phyloP scores from a whole-genome alignment of 495 filamentous ascomycete genomes.

The Tuber indicum region DNA sequence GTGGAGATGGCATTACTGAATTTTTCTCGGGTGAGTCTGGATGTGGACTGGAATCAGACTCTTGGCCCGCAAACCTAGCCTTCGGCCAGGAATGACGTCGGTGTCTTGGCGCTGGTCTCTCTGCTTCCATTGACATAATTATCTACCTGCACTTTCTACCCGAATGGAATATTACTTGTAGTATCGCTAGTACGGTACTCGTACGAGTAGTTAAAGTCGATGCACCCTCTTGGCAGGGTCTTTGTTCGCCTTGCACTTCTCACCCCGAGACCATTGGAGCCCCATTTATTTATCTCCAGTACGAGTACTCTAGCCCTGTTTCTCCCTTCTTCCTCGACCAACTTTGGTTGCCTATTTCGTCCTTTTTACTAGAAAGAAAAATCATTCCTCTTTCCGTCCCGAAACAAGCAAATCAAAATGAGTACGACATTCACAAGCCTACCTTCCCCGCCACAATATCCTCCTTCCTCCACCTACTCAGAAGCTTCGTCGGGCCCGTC shows the following conservation, averaged over 20 bases:
- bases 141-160: too few species aligned
- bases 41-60: not conserved
- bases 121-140: too few species aligned
- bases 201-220: not conserved
- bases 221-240: slow-evolving; percentile 19
- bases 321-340: not conserved
- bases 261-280: not conserved
- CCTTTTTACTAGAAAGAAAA: not conserved
- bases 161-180: too few species aligned
- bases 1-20: not conserved
- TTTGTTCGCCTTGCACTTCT: slow-evolving; percentile 7
- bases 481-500: slow-evolving; percentile 25
- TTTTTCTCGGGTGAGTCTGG: not conserved
- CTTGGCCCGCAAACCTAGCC: not conserved
- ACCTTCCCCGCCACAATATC: slow-evolving; percentile 13
- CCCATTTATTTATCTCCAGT: not conserved
- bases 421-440: slow-evolving; percentile 25
- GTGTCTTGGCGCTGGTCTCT: slow-evolving; percentile 13
- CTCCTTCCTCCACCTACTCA: slow-evolving; percentile 1
- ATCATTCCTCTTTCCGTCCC: not conserved
- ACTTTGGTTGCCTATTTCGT: not conserved
- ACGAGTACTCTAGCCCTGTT: not conserved
- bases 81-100: not conserved
- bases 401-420: slow-evolving; percentile 8
- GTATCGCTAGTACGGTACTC: not conserved